Conservation (phyloP, 2,329 filamentous ascomycete species). For the Apiospora hydei region DNA sequence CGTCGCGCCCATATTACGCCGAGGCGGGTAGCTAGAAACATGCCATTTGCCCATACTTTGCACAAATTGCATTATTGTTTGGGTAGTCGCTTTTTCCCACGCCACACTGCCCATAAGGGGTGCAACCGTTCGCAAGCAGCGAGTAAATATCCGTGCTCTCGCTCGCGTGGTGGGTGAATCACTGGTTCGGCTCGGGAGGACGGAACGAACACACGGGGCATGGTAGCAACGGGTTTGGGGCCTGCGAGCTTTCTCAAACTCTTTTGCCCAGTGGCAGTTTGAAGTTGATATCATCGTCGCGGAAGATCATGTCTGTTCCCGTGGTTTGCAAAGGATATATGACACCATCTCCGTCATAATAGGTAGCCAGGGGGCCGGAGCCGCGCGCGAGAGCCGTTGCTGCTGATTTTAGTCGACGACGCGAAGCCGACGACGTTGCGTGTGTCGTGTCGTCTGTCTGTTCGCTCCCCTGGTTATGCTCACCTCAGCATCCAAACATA, state of each 20-base stretch:
- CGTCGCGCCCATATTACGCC: constrained; percentile 8
- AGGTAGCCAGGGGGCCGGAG: background rate
- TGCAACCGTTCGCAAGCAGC: background rate
- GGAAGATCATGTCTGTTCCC: constrained; percentile 13
- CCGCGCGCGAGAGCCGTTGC: background rate
- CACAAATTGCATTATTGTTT: background rate
- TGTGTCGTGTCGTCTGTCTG: background rate
- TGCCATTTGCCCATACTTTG: background rate
- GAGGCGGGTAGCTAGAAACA: background rate
- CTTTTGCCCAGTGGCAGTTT: background rate
- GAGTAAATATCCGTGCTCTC: constrained; percentile 3
- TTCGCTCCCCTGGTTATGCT: background rate
- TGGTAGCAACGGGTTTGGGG: constrained; percentile 5
- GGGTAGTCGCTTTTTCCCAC: background rate
- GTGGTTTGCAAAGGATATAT: background rate
- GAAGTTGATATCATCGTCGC: constrained; percentile 17
- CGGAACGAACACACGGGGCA: constrained; percentile 10
- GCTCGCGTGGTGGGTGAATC: constrained; percentile 13
- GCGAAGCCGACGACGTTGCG: background rate
- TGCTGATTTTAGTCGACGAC: background rate
- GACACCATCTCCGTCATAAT: background rate
- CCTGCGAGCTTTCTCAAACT: background rate
- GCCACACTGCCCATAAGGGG: background rate
- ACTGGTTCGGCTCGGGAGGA: constrained; percentile 7
- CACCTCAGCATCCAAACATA: constrained; percentile 8